Conservation (phyloP, 257 asterid species). For the Misopates orontium region DNA sequence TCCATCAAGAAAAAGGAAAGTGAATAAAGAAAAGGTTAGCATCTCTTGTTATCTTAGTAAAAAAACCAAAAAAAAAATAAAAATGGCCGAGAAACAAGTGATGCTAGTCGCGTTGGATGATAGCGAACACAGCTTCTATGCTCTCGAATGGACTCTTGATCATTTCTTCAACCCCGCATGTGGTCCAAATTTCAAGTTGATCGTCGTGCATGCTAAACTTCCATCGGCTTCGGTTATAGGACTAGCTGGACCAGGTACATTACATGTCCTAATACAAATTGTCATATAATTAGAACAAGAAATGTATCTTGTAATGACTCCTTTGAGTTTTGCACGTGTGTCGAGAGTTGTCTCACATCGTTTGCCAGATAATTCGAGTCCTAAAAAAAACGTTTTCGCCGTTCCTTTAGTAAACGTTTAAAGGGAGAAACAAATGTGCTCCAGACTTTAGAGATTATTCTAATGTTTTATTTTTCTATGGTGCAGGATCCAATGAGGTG, state of each 20-base stretch:
- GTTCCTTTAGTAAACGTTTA: neutral
- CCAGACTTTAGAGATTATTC: neutral
- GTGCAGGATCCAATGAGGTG: constrained; percentile 65
- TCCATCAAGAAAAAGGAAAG: neutral
- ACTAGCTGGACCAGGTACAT: constrained; percentile 66
- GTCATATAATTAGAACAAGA: too few relatives aligned
- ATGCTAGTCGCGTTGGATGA: constrained; percentile 42
- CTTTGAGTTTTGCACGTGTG: too few relatives aligned
- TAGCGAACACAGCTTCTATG: constrained; percentile 46
- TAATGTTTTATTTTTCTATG: neutral
- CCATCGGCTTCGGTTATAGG: constrained; percentile 49
- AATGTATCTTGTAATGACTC: too few relatives aligned
- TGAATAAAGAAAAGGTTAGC: neutral
- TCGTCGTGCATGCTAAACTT: constrained; percentile 67
- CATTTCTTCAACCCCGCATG: constrained; percentile 26
- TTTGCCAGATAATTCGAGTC: too few relatives aligned
- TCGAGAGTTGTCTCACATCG: neutral
- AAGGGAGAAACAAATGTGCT: neutral
- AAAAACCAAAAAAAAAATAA: neutral
- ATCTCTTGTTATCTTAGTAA: neutral
- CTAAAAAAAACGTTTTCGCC: too few relatives aligned
- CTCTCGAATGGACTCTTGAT: constrained; percentile 42
- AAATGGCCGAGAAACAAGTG: constrained; percentile 33
- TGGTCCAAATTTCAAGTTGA: constrained; percentile 43
- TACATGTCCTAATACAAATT: too few relatives aligned